phyloP scores from a whole-genome alignment of 2,329 filamentous ascomycete species.

The Calonectria crousiana region DNA sequence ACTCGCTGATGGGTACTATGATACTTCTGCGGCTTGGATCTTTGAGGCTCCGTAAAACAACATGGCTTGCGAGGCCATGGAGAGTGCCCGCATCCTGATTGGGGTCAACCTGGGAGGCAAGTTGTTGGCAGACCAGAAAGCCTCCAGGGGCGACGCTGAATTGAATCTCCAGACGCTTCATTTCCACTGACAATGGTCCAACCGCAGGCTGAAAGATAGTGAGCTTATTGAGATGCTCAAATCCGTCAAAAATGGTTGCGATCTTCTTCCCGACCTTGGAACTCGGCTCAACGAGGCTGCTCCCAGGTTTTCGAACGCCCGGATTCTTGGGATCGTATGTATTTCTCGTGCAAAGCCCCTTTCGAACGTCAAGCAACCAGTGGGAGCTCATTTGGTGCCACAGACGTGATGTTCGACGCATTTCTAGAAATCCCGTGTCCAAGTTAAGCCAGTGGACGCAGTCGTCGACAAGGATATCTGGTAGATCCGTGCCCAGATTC shows the following conservation, averaged over 20 bases:
- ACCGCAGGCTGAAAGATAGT: constrained; percentile 53
- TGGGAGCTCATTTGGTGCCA: constrained; percentile 44
- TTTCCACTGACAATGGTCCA: constrained; percentile 56
- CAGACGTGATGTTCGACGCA: constrained; percentile 56
- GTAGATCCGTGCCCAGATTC: constrained; percentile 59
- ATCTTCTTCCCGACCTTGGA: constrained; percentile 52
- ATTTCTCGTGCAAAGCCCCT: not conserved
- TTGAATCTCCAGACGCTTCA: constrained; percentile 64
- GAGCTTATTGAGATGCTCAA: constrained; percentile 35
- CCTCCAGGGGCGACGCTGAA: constrained; percentile 62
- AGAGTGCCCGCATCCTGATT: constrained; percentile 68
- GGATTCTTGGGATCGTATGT: not conserved
- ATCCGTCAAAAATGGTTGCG: constrained; percentile 59
- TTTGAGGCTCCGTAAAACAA: constrained; percentile 43
- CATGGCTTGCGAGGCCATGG: constrained; percentile 26
- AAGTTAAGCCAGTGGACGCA: constrained; percentile 73
- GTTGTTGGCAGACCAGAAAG: constrained; percentile 61
- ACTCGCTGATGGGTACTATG: constrained; percentile 61
- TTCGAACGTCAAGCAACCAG: constrained; percentile 51
- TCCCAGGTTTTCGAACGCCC: not conserved
- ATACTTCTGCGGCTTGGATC: constrained; percentile 61
- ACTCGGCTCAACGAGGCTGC: not conserved
- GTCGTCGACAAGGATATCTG: constrained; percentile 59
- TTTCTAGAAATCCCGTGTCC: constrained; percentile 55
- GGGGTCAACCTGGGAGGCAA: constrained; percentile 64